phyloP scores from a whole-genome alignment of 2,329 filamentous ascomycete species.

The Xylaria hypoxylon region DNA sequence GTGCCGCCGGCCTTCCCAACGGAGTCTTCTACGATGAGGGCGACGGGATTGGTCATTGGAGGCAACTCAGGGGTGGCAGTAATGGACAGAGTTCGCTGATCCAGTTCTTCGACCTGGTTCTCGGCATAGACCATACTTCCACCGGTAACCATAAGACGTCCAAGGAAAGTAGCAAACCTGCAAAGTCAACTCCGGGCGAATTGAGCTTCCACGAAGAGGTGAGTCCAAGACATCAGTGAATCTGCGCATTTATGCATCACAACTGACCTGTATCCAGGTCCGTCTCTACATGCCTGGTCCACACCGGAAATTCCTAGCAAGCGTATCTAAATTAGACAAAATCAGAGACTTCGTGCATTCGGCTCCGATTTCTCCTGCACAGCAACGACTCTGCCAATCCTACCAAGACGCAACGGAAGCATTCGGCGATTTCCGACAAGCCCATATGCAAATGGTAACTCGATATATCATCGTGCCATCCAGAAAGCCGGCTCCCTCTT shows the following conservation, averaged over 20 bases:
- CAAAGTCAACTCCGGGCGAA: conserved; percentile 29
- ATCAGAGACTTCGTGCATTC: conserved; percentile 73
- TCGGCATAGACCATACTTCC: conserved; percentile 80
- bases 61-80: conserved; percentile 86
- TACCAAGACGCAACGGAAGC: conserved; percentile 82
- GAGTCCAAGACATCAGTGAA: neutral
- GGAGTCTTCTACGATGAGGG: conserved; percentile 88
- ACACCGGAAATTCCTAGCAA: conserved; percentile 81
- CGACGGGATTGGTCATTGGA: conserved; percentile 73
- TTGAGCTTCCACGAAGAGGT: conserved; percentile 69
- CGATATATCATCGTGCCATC: conserved; percentile 90
- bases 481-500: conserved; percentile 48
- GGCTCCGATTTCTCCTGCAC: conserved; percentile 56
- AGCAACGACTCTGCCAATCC: conserved; percentile 53
- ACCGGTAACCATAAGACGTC: conserved; percentile 51
- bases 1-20: conserved; percentile 80
- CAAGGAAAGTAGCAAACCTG: conserved; percentile 10
- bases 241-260: neutral
- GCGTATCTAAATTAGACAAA: conserved; percentile 76
- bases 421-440: conserved; percentile 80
- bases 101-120: conserved; percentile 89
- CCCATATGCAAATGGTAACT: conserved; percentile 89
- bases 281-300: conserved; percentile 90
- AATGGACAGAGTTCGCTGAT: conserved; percentile 94
- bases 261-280: conserved; percentile 55